These are phyloP conservation scores for Aspergillus oerlinghausenensis DNA, from an alignment of 2,329 filamentous ascomycete genomes.

Conservation along the genomic window DNA sequence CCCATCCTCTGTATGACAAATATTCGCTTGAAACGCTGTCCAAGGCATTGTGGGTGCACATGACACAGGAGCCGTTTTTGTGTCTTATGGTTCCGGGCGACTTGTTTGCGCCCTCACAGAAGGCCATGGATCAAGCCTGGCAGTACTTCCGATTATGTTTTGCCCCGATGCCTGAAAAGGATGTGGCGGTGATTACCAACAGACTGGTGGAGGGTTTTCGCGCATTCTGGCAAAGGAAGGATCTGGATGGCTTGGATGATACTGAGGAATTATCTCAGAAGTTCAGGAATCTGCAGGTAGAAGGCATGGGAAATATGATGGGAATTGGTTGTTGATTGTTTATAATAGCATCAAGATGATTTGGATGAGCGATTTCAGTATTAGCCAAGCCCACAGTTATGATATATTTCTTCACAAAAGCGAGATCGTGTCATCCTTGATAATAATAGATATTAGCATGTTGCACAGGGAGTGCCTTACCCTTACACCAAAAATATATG, in stretches of 20 bases:
- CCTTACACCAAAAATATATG: not conserved
- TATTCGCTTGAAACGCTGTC: slow-evolving; percentile 55
- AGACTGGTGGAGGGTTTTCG: slow-evolving; percentile 65
- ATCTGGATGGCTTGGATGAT: slow-evolving; percentile 31
- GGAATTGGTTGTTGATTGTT: slow-evolving; percentile 14
- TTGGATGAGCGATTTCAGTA: not conserved
- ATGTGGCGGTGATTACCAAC: slow-evolving; percentile 58
- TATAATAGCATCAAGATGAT: not conserved
- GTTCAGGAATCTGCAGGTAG: slow-evolving; percentile 3
- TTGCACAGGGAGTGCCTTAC: not conserved
- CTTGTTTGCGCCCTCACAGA: slow-evolving; percentile 66
- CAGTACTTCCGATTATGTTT: slow-evolving; percentile 77
- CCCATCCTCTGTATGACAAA: slow-evolving; percentile 63
- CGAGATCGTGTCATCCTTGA: not conserved
- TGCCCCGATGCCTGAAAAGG: slow-evolving; percentile 71
- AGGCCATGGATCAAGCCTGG: slow-evolving; percentile 60
- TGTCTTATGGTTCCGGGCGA: slow-evolving; percentile 67
- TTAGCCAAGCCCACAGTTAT: not conserved
- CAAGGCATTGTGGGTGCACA: slow-evolving; percentile 64
- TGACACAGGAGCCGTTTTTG: slow-evolving; percentile 64
- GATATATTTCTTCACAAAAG: not conserved
- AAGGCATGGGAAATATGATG: slow-evolving; percentile 9
- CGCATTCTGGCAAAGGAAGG: slow-evolving; percentile 73
- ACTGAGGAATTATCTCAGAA: slow-evolving; percentile 11
- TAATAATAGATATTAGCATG: not conserved